Percentiles rank a stretch among this genome's conserved stretches.
phyloP scores from a whole-genome alignment of 192 early-diverging fungal species.

The Umbelopsis ramanniana region DNA sequence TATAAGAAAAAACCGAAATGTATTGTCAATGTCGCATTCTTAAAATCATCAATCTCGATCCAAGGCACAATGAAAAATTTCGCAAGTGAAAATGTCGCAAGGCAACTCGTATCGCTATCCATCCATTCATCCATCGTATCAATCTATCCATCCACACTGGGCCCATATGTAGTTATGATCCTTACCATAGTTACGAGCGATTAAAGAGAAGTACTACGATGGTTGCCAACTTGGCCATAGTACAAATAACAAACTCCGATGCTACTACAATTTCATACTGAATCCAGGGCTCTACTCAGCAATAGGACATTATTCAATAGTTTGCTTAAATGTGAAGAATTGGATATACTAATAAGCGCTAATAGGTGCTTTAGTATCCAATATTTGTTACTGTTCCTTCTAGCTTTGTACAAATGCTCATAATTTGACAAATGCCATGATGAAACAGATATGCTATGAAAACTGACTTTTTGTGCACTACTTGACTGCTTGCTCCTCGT shows the following conservation, averaged over 20 bases:
- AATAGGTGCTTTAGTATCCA: too few species aligned
- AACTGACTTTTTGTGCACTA: too few species aligned
- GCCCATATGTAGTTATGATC: background rate
- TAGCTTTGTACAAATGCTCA: too few species aligned
- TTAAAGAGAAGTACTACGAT: constrained; percentile 11
- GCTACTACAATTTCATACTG: background rate
- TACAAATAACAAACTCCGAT: constrained; percentile 11
- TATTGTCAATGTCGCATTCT: background rate
- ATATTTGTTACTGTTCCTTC: too few species aligned
- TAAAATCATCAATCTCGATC: too few species aligned
- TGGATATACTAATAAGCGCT: too few species aligned
- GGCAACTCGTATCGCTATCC: background rate
- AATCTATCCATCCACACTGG: constrained; percentile 14
- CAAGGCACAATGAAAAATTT: background rate
- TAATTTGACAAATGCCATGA: too few species aligned
- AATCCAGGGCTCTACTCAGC: too few species aligned
- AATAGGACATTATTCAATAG: too few species aligned
- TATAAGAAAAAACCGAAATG: constrained; percentile 19
- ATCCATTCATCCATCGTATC: background rate
- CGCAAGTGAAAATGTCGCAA: background rate
- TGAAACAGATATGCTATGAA: too few species aligned
- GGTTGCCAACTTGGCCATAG: background rate
- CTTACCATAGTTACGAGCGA: constrained; percentile 18
- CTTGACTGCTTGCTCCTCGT: too few species aligned
- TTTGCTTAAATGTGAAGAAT: too few species aligned